Evolutionary conservation across 2,329 filamentous ascomycete genomes (phyloP).

Genomic region (Phoma sp.): DNA sequence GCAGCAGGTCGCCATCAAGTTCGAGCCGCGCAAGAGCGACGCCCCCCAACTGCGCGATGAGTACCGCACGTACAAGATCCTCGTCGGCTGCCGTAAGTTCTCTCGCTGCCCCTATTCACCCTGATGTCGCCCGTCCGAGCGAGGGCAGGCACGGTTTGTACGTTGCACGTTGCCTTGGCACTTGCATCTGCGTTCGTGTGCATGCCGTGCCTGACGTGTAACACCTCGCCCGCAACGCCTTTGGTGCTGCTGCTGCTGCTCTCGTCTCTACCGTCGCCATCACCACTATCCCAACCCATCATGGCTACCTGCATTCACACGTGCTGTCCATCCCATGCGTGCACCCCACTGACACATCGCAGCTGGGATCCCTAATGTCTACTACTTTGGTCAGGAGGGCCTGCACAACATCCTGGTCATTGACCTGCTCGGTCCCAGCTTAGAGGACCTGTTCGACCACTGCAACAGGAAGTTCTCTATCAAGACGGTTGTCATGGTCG

Average conservation of each 20-base stretch:
- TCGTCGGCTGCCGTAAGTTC: conserved; percentile 95
- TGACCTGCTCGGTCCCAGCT: conserved; percentile 89
- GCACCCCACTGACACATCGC: conserved; percentile 25
- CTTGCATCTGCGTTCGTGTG: background rate
- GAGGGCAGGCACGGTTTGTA: conserved; percentile 17
- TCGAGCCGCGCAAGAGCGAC: conserved; percentile 98
- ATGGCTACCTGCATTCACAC: background rate
- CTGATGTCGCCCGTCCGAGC: conserved; percentile 13
- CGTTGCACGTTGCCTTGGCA: conserved; percentile 15
- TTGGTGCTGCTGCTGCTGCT: background rate
- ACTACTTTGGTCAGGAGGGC: conserved; percentile 98
- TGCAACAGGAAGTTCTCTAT: conserved; percentile 94
- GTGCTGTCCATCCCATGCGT: background rate
- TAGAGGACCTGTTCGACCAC: conserved; percentile 97
- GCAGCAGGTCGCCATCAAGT: conserved; percentile 99
- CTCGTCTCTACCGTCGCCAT: background rate
- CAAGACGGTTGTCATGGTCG: conserved; percentile 99
- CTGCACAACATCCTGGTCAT: conserved; percentile 99
- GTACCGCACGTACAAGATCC: conserved; percentile 98
- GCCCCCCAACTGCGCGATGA: conserved; percentile 97
- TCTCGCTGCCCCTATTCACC: conserved; percentile 21
- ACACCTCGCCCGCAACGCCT: background rate
- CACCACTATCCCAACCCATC: background rate
- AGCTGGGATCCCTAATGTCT: conserved; percentile 99
- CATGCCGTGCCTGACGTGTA: background rate